Conservation (phyloP, 2,329 filamentous ascomycete species). For the Aureobasidium leucospermi region DNA sequence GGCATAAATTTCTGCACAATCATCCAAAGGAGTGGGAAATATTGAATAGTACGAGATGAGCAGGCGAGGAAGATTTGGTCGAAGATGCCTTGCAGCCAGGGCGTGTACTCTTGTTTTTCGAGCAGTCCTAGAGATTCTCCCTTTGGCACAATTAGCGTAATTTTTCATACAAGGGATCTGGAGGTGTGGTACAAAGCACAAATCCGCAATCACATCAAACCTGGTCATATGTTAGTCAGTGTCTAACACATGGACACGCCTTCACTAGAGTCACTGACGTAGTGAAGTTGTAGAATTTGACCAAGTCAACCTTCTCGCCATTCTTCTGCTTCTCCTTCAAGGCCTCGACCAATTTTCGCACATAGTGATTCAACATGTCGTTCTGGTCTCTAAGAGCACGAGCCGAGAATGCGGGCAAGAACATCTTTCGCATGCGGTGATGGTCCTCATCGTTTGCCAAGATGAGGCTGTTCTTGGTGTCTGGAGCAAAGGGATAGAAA, state of each 20-base stretch:
- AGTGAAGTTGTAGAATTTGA: conserved; percentile 1
- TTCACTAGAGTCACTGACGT: neutral
- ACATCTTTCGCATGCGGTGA: conserved; percentile 26
- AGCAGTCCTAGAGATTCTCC: conserved; percentile 27
- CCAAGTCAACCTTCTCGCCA: conserved; percentile 54
- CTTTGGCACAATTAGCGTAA: too few relatives aligned
- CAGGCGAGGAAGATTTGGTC: conserved; percentile 6
- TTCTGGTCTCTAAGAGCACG: conserved; percentile 37
- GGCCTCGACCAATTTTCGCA: conserved; percentile 31
- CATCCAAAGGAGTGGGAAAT: neutral
- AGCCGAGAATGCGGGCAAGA: conserved; percentile 36
- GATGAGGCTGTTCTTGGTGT: conserved; percentile 26
- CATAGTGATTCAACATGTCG: conserved; percentile 30
- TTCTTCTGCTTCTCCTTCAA: conserved; percentile 36
- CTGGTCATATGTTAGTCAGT: neutral
- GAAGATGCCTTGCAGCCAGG: conserved; percentile 16
- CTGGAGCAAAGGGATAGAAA: conserved; percentile 36
- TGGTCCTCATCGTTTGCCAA: conserved; percentile 26
- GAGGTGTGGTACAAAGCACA: conserved; percentile 21
- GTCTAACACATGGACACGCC: too few relatives aligned
- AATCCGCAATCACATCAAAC: conserved; percentile 19
- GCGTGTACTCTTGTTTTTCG: conserved; percentile 14
- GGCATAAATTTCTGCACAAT: neutral
- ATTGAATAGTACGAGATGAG: neutral
- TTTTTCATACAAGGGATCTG: too few relatives aligned